Conservation (phyloP, 495 filamentous ascomycete species). For the Bacidia rubella region DNA sequence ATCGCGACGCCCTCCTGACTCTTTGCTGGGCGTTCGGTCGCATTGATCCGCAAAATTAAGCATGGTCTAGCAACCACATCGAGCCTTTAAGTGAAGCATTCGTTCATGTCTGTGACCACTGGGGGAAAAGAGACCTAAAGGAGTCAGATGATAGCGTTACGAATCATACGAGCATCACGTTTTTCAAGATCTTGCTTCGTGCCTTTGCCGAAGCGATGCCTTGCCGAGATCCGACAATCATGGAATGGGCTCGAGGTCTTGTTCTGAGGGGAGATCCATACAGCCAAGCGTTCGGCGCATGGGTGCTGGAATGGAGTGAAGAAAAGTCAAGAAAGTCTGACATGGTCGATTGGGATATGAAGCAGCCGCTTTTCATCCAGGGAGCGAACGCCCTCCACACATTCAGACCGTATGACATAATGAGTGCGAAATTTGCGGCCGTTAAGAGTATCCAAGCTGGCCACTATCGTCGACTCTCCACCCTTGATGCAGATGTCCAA, state of each 20-base stretch:
- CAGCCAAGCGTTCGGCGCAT: neutral
- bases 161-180: neutral
- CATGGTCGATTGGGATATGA: no score
- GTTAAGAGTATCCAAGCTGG: no score
- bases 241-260: neutral
- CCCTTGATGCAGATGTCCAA: no score
- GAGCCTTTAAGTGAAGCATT: no score
- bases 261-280: neutral
- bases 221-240: neutral
- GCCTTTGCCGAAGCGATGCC: neutral
- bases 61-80: no score
- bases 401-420: no score
- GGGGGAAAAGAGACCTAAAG: neutral
- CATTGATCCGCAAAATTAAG: no score
- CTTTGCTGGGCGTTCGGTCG: neutral
- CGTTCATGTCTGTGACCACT: neutral
- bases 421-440: no score
- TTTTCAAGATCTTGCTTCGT: neutral
- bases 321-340: no score
- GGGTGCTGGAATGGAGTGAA: neutral
- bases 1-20: neutral
- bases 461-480: no score
- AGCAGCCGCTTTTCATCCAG: no score
- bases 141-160: neutral
- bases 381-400: no score